phyloP scores from a whole-genome alignment of 2,329 filamentous ascomycete genomes.

The Niveomyces coronatus region DNA sequence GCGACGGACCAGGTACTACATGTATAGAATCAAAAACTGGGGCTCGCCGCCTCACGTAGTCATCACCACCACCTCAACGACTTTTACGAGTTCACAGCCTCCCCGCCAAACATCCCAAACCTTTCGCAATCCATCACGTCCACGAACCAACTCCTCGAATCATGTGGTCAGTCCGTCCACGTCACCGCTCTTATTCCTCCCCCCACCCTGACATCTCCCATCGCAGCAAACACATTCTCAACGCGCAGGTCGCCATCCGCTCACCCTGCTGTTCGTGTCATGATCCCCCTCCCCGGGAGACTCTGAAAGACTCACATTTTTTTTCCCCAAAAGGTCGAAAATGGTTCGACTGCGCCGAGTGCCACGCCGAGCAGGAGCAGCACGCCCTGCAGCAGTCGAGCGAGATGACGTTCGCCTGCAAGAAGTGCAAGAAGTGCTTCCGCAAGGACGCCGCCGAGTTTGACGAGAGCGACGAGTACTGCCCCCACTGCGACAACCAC shows the following conservation, averaged over 20 bases:
- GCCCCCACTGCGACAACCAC: slow-evolving; percentile 98
- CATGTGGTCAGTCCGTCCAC: slow-evolving; percentile 36
- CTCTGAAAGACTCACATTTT: neutral
- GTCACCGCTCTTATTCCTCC: neutral
- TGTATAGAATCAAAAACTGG: too few relatives aligned
- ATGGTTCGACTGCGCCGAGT: slow-evolving; percentile 98
- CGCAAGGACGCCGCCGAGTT: slow-evolving; percentile 87
- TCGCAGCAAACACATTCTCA: slow-evolving; percentile 88
- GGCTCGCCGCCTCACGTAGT: neutral
- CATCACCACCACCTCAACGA: slow-evolving; percentile 3
- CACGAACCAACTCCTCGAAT: too few relatives aligned
- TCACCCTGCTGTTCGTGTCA: slow-evolving; percentile 96
- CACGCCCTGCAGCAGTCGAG: slow-evolving; percentile 67
- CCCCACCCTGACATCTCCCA: slow-evolving; percentile 9
- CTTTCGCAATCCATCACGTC: too few relatives aligned
- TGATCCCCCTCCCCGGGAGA: slow-evolving; percentile 20
- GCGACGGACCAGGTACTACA: too few relatives aligned
- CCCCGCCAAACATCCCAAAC: too few relatives aligned
- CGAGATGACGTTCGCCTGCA: slow-evolving; percentile 95
- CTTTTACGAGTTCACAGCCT: too few relatives aligned
- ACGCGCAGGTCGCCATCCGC: slow-evolving; percentile 93
- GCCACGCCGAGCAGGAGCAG: slow-evolving; percentile 70
- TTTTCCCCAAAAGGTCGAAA: slow-evolving; percentile 54
- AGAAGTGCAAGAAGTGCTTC: slow-evolving; percentile 98
- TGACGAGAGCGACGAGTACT: slow-evolving; percentile 96